Percentiles rank a stretch among this genome's conserved stretches.
These are phyloP conservation scores for Apiospora marii DNA, from an alignment of 2,329 filamentous ascomycete genomes.

Conservation along the genomic window DNA sequence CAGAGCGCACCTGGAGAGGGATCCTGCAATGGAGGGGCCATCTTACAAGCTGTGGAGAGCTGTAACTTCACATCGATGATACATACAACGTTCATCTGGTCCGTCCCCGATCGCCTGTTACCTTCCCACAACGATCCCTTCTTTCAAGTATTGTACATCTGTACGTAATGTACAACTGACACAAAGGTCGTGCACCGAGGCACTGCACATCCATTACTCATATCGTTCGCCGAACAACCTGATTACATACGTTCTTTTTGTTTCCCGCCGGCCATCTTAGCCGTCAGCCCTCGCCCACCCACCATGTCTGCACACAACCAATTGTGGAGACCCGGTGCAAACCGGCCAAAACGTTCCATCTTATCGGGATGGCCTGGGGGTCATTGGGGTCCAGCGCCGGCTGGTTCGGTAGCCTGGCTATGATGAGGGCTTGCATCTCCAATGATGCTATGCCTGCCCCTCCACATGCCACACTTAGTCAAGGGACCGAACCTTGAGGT, in stretches of 20 bases:
- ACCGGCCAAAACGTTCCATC: conserved; percentile 45
- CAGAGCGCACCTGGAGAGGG: neutral
- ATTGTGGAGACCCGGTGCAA: conserved; percentile 33
- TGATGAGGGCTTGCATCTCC: conserved; percentile 17
- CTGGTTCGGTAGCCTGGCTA: neutral
- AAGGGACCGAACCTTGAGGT: conserved; percentile 7
- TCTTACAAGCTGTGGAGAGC: conserved; percentile 6
- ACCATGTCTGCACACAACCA: conserved; percentile 27
- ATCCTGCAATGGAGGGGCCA: neutral
- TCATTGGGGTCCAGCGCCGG: neutral
- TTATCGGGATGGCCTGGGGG: conserved; percentile 28
- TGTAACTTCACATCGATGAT: neutral
- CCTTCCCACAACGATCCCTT: conserved; percentile 14
- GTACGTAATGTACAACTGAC: conserved; percentile 8
- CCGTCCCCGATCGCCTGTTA: conserved; percentile 10
- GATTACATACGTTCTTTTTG: neutral
- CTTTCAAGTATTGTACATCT: neutral
- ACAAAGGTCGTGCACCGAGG: neutral
- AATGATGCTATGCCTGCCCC: conserved; percentile 22
- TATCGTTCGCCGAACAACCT: neutral
- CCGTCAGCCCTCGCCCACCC: neutral
- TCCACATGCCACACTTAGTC: conserved; percentile 14
- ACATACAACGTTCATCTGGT: conserved; percentile 20
- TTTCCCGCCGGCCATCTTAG: neutral
- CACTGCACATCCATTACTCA: neutral